These are phyloP conservation scores for Scutellaria barbata DNA, from an alignment of 257 asterid species.

Conservation along the genomic window DNA sequence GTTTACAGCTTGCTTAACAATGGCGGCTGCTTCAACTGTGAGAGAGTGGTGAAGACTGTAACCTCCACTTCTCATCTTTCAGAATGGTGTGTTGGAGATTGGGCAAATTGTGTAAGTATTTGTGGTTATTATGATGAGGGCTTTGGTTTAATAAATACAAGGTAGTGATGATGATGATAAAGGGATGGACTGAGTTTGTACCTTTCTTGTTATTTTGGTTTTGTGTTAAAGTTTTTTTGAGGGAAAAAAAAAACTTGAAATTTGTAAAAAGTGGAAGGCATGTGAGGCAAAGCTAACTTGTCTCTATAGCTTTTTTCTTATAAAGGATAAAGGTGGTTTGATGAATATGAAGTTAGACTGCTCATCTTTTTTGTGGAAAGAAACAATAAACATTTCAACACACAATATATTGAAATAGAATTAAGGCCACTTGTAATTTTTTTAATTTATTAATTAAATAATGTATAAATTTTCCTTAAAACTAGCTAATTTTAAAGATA, in stretches of 20 bases:
- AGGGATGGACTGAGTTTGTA: constrained; percentile 50
- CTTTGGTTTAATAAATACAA: constrained; percentile 48
- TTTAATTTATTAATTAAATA: no score
- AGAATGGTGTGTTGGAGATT: no score
- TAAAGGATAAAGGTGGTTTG: constrained; percentile 58
- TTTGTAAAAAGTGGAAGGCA: constrained; percentile 70
- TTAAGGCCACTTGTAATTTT: no score
- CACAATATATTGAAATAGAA: no score
- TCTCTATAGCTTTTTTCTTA: constrained; percentile 59
- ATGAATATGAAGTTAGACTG: constrained; percentile 70
- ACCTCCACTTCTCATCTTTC: constrained; percentile 81
- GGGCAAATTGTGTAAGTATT: background rate
- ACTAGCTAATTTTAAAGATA: no score
- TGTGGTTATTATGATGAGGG: background rate
- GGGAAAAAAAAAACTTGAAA: background rate
- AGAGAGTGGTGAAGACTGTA: constrained; percentile 90
- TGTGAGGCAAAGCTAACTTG: constrained; percentile 93
- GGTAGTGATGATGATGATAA: constrained; percentile 21
- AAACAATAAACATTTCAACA: constrained; percentile 29
- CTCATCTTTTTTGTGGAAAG: constrained; percentile 57
- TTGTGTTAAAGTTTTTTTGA: constrained; percentile 55
- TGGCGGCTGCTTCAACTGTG: constrained; percentile 67
- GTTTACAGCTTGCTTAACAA: constrained; percentile 76
- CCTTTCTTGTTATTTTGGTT: constrained; percentile 91
- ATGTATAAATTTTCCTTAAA: no score